Base-by-base conservation (phyloP, 2,329 filamentous ascomycete genomes). In the Didymella lethalis region DNA sequence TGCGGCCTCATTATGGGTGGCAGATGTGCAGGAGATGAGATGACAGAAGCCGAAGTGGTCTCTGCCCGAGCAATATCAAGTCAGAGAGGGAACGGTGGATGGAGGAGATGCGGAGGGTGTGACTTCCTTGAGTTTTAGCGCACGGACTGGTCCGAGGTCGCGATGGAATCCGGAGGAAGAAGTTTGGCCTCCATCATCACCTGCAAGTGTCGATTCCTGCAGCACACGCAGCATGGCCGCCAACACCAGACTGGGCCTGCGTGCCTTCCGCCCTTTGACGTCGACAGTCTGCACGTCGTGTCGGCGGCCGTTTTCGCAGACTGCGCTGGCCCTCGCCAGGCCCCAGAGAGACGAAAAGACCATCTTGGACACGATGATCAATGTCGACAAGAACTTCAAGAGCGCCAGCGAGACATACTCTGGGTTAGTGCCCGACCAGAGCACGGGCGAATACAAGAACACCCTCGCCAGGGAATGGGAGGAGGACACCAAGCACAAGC, bases 401-500 rank as follows among this genome's bases (percentile, higher is more conserved):
- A 64, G 62, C 41, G 61, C 64, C 8, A 57, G 51, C 54, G 64
- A 3, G 65, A 63, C 28, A 58, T 75, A 7, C 71, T 68, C 51
- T 69, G 68, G n/a, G 4, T 16, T 36, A 16, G 3, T 25, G 54
- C n/a, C 34, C 50, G 23, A 48, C 36, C 23, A 20, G 47, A 1
- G 44, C 7, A 5, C 2, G 16, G 18, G 28, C 2, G 47, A 20
- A 40, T 63, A 31, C 14, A 48, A 51, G 20, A 72, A 73, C 46
- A 63, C 70, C 11, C 46, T 59, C 32, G 52, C 58, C 29, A 53
- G 55, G 31, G 73, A 76, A 28, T 74, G 71, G 71, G 68, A 69
- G 20, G 71, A 72, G 48, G 70, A 75, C 56, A 85, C 90, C 73
- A 89, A 91, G 2, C 92, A 92, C 81, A 92, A 96, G 76, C 85